These are phyloP conservation scores for Aureobasidium sp. DNA, from an alignment of 2,329 filamentous ascomycete species.

Conservation along the genomic window DNA sequence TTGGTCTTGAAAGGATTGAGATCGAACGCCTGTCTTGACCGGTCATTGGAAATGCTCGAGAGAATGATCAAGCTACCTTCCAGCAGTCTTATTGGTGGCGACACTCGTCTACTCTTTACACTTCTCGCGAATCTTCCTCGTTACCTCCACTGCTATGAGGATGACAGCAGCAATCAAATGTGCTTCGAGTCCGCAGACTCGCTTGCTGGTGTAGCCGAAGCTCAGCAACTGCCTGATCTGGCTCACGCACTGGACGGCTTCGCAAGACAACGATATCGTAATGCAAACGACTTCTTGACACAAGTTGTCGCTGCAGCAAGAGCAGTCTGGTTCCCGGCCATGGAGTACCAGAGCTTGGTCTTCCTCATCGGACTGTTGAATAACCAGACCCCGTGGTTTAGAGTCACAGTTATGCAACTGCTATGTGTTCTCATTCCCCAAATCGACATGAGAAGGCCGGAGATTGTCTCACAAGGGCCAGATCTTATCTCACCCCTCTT, in stretches of 20 bases:
- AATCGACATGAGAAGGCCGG: slow-evolving; percentile 85
- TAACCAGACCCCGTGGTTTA: slow-evolving; percentile 83
- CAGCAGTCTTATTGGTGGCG: slow-evolving; percentile 71
- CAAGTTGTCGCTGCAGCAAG: slow-evolving; percentile 67
- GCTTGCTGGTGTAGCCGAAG: slow-evolving; percentile 64
- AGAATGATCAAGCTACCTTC: slow-evolving; percentile 70
- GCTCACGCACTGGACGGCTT: slow-evolving; percentile 63
- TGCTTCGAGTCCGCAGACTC: slow-evolving; percentile 57
- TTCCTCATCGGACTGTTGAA: slow-evolving; percentile 88
- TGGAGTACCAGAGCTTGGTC: slow-evolving; percentile 77
- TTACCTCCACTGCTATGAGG: slow-evolving; percentile 72
- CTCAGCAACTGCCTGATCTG: slow-evolving; percentile 59
- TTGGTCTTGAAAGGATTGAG: slow-evolving; percentile 86
- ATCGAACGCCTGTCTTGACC: slow-evolving; percentile 72
- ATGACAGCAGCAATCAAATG: slow-evolving; percentile 32
- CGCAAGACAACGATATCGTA: slow-evolving; percentile 56
- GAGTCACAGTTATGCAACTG: slow-evolving; percentile 85
- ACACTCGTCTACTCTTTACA: slow-evolving; percentile 73
- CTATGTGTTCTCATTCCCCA: slow-evolving; percentile 77
- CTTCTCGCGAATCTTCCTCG: slow-evolving; percentile 87
- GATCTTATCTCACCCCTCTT: slow-evolving; percentile 91
- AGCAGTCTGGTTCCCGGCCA: slow-evolving; percentile 68
- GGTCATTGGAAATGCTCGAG: slow-evolving; percentile 69
- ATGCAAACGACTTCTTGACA: slow-evolving; percentile 65
- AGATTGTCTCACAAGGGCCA: slow-evolving; percentile 83